phyloP scores from a whole-genome alignment of 192 early-diverging fungal genomes.

The Borealophlyctis nickersoniae region DNA sequence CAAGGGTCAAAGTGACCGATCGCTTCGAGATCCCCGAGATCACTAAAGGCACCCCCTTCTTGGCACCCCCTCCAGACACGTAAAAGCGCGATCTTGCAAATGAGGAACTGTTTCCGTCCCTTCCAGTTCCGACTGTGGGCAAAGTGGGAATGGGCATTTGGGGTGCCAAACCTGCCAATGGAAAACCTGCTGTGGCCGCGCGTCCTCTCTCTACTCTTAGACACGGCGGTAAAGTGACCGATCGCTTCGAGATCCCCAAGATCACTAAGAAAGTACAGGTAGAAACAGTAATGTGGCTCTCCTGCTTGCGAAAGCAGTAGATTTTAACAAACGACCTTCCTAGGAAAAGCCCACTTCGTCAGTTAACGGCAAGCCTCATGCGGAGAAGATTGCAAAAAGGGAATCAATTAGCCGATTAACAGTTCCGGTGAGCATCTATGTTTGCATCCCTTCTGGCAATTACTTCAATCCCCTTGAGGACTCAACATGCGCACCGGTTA shows the following conservation, averaged over 20 bases:
- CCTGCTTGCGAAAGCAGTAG: too few species aligned
- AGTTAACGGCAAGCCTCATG: slow-evolving; percentile 78
- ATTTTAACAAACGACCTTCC: too few species aligned
- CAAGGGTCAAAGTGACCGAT: slow-evolving; percentile 38
- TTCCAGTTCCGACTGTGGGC: slow-evolving; percentile 54
- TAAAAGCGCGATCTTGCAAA: slow-evolving; percentile 33
- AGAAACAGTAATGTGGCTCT: too few species aligned
- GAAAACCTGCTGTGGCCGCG: too few species aligned
- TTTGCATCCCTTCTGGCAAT: background rate
- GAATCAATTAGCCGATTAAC: slow-evolving; percentile 56
- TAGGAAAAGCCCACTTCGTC: too few species aligned
- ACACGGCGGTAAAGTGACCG: slow-evolving; percentile 33
- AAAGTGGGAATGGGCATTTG: slow-evolving; percentile 6
- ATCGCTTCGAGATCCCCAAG: slow-evolving; percentile 50
- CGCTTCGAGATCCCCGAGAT: slow-evolving; percentile 50
- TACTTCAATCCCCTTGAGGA: background rate
- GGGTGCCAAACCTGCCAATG: slow-evolving; percentile 22
- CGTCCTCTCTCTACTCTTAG: too few species aligned
- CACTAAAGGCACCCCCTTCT: too few species aligned
- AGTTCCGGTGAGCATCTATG: slow-evolving; percentile 9
- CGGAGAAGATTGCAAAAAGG: slow-evolving; percentile 73
- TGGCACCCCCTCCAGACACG: slow-evolving; percentile 4
- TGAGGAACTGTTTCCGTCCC: slow-evolving; percentile 73
- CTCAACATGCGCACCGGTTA: slow-evolving; percentile 6
- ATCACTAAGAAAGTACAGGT: too few species aligned